Evolutionary conservation across 139 green algal genomes (phyloP), one percentile per base, ranked within the genome.

Genomic region (Coelastrella sp.): DNA sequence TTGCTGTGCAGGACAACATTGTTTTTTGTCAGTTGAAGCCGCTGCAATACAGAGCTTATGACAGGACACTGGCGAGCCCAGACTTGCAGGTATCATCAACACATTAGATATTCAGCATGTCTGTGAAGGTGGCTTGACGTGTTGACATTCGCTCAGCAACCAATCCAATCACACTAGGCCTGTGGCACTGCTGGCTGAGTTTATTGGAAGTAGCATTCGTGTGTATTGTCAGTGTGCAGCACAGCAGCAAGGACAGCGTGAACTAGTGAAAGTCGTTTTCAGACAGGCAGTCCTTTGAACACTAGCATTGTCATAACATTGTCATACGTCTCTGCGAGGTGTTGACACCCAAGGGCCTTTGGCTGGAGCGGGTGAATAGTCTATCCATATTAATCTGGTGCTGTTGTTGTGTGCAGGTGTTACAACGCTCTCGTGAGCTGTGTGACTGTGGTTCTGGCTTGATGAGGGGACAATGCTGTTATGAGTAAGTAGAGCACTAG

Each of bases 1-100:
- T 71, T 71, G 61, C 11, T 10, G 8, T 47, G 89, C 78, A 54
- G 19, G 96, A 98, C 90, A 94, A 94, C 83, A 91, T 97, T 19
- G 94, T 98, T 3, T 96, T 97, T 81, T 98, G 96, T 88, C 56
- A 95, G 60, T 93, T 98, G 65, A 89, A 90, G 0, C 68, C 86
- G 5, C 23, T 96, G 73, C 96, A 98, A 94, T 73, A 73, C 85
- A 64, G 83, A 47, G 85, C 85, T 47, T 89, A 89, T 73, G 73
- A 82, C 54, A 76, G 85, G 7, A 74, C 85, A 0, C 73, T 89
- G 11, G 73, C 73, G 4, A 83, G 71, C 17, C 85, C 85, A 7
- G 85, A 89, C 73, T 56, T 89, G 4, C 85, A 84, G 56, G 78
- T 66, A 7, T 77, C 57, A 76, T 17, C 4, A 17, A 76, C 68